Percentiles rank a stretch among this genome's conserved stretches.
Conservation (phyloP, 1,284 basidiomycete species). For the Ganoderma sinense region DNA sequence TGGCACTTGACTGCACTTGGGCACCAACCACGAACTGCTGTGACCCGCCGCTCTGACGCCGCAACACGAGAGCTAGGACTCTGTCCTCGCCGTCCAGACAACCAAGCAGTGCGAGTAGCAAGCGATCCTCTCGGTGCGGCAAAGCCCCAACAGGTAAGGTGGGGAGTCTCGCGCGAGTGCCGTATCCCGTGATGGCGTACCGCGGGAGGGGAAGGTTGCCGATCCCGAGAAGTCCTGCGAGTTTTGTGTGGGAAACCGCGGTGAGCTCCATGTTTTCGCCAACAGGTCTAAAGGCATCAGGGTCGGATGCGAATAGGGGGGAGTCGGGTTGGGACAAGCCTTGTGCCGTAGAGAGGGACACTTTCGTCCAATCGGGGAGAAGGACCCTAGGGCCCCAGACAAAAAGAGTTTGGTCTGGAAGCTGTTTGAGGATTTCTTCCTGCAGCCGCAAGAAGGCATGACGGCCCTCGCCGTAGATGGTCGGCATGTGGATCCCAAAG, state of each 20-base stretch:
- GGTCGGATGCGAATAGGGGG: not conserved
- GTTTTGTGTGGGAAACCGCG: not conserved
- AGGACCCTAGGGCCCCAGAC: conserved; percentile 3
- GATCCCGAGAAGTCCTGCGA: not conserved
- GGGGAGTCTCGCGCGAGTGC: conserved; percentile 1
- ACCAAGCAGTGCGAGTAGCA: not conserved
- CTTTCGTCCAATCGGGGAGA: not conserved
- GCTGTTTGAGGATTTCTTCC: conserved; percentile 12
- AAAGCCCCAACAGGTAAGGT: not conserved
- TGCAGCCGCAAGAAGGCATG: conserved; percentile 15
- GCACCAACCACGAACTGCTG: not conserved
- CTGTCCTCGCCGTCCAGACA: not conserved
- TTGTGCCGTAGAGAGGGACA: not conserved
- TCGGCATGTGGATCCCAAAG: conserved; percentile 16
- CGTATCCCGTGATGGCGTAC: not conserved
- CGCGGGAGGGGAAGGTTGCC: conserved; percentile 1
- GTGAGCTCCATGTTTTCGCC: not conserved
- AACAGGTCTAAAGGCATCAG: not conserved
- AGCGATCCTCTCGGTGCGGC: not conserved
- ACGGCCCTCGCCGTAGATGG: conserved; percentile 14
- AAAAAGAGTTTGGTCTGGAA: conserved; percentile 9
- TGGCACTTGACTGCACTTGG: no score
- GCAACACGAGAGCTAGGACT: not conserved
- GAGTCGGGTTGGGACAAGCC: not conserved
- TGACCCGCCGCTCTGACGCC: not conserved